Evolutionary conservation across 176 grass and related monocot species (phyloP).

Genomic region (Alloteropsis semialata): DNA sequence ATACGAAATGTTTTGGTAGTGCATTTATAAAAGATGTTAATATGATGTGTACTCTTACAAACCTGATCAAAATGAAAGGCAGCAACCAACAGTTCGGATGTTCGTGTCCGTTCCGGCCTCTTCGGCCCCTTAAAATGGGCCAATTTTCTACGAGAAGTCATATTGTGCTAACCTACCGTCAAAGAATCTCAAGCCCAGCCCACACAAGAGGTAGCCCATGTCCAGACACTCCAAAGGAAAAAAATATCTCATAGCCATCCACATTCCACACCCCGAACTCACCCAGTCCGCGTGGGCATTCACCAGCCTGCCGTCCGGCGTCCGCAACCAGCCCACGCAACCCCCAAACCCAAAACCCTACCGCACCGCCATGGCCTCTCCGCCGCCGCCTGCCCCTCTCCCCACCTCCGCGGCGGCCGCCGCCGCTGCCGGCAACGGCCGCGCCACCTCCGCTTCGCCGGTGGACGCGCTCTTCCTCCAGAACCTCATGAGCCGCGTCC

Average conservation of each 20-base stretch:
- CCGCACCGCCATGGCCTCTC: constrained; percentile 40
- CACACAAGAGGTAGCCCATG: not conserved
- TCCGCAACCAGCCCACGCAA: not conserved
- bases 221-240: not conserved
- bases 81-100: too few species aligned
- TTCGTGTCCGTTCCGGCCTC: too few species aligned
- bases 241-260: constrained; percentile 31
- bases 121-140: too few species aligned
- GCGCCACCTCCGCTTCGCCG: constrained; percentile 27
- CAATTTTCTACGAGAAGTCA: not conserved
- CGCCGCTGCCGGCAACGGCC: not conserved
- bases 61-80: too few species aligned
- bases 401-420: constrained; percentile 16
- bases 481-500: constrained; percentile 84
- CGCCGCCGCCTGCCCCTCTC: constrained; percentile 26
- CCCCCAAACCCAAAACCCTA: constrained; percentile 50
- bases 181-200: not conserved
- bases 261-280: not conserved
- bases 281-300: constrained; percentile 1
- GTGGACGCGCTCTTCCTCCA: constrained; percentile 79
- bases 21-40: too few species aligned
- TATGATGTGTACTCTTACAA: too few species aligned
- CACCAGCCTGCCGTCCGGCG: constrained; percentile 6
- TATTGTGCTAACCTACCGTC: not conserved
- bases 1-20: too few species aligned